A percentile compares a stretch with the other conserved stretches of the same genome.
These are phyloP conservation scores for Calonectria fujianensis DNA, from an alignment of 2,329 filamentous ascomycete species.

Conservation along the genomic window DNA sequence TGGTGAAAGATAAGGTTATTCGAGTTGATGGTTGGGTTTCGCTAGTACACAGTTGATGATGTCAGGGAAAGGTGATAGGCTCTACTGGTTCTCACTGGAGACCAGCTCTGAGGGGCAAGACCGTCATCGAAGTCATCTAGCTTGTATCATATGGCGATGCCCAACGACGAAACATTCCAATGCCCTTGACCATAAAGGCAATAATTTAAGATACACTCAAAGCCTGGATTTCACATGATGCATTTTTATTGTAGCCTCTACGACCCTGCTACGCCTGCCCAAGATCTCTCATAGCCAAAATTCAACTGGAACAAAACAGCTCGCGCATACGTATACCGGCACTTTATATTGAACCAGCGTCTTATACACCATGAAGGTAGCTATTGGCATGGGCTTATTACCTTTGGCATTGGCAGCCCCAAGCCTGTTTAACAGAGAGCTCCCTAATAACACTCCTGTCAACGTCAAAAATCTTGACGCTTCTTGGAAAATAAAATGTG, in stretches of 20 bases:
- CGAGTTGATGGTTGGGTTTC: neutral
- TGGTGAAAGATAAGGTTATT: neutral
- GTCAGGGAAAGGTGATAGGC: neutral
- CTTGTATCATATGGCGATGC: neutral
- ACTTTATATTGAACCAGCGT: neutral
- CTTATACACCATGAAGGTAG: neutral
- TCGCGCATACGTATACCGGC: neutral
- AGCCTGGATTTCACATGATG: too few relatives aligned
- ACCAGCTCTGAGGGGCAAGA: neutral
- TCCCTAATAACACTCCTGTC: conserved; percentile 1
- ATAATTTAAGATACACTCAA: neutral
- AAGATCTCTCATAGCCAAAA: neutral
- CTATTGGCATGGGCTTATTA: neutral
- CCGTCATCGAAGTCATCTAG: neutral
- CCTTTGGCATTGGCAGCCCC: neutral
- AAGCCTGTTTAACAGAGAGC: neutral
- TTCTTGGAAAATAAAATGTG: neutral
- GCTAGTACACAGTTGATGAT: neutral
- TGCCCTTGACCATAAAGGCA: neutral
- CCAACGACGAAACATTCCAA: neutral
- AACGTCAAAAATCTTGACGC: neutral
- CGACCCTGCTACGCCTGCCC: too few relatives aligned
- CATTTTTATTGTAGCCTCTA: too few relatives aligned
- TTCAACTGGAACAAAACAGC: neutral
- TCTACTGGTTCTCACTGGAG: too few relatives aligned